Percentiles rank a stretch among this genome's conserved stretches.
These are phyloP conservation scores for Medicago lupulina DNA, from an alignment of 306 rosid genomes.

Conservation along the genomic window DNA sequence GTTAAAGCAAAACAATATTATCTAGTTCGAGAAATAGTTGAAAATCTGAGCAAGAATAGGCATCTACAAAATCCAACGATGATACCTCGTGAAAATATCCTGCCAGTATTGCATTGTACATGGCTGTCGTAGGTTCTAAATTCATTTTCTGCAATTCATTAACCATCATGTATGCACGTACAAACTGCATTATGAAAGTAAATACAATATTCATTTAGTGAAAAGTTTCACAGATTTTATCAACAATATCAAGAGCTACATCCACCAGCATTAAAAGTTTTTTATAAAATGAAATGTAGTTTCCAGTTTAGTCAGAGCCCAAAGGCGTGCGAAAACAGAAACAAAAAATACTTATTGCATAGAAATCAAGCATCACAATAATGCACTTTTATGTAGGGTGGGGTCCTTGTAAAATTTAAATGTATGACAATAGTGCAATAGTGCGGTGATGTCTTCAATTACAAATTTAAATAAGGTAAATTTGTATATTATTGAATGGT, in stretches of 20 bases:
- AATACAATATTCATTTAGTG: slow-evolving; percentile 23
- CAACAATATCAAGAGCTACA: slow-evolving; percentile 69
- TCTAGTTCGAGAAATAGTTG: slow-evolving; percentile 27
- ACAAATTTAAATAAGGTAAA: neutral
- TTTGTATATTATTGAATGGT: no score
- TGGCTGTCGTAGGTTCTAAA: slow-evolving; percentile 52
- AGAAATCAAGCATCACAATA: neutral
- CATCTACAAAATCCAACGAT: slow-evolving; percentile 39
- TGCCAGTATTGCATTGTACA: slow-evolving; percentile 87
- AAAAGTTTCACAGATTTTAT: slow-evolving; percentile 60
- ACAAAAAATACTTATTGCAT: neutral
- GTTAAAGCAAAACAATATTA: slow-evolving; percentile 27
- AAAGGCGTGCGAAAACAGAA: slow-evolving; percentile 13
- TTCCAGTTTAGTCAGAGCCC: slow-evolving; percentile 4
- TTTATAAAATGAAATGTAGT: slow-evolving; percentile 9
- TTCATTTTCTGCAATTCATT: slow-evolving; percentile 57
- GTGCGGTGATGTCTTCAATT: neutral
- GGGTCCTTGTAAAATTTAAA: neutral
- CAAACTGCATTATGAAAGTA: slow-evolving; percentile 61
- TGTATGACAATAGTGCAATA: neutral
- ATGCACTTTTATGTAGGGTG: neutral
- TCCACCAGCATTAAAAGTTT: slow-evolving; percentile 55
- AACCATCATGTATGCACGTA: slow-evolving; percentile 67
- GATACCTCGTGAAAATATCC: slow-evolving; percentile 90
- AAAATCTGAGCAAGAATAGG: slow-evolving; percentile 14